Base-by-base conservation (phyloP, 2,329 filamentous ascomycete species). In the Torrubiellomyces zombiae region DNA sequence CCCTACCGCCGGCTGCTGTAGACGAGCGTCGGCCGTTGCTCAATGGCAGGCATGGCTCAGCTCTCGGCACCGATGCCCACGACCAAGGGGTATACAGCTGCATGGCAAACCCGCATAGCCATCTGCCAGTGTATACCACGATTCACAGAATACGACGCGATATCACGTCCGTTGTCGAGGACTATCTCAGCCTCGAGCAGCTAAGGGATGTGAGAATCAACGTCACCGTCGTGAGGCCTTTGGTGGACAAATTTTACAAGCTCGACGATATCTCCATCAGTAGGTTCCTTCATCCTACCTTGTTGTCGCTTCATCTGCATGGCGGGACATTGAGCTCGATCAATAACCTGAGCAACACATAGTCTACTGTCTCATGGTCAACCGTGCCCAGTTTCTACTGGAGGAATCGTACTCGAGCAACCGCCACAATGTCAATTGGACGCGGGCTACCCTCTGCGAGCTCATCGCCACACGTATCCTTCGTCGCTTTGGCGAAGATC, bases 351-450 rank as follows among this genome's bases (percentile, higher is more conserved):
- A 15, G 22, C 8, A 18, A 14, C n/a, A 18, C 19, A 20, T 38
- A 74, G 77, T 89, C 8, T 89, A 86, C 47, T 86, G 79, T 44
- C 55, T 91, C 31, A 63, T 91, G 13, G 79, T 89, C 35, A 89
- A 91, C 40, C 67, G 79, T 9, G 69, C 72, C 17, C 76, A 83
- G 42, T 89, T 89, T 39, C 57, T 85, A 14, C 65, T 75, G 28
- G 78, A 89, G 45, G 79, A 89, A 45, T 62, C 70, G 8, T 74
- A 76, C 39, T 65, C 79, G 39, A 67, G 68, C 38, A 80, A 82
- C 42, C 72, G 80, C 32, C 77, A 85, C 45, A 86, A 81, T 32
- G 79, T 89, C 32, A 75, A 81, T 44, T 71, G 71, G 32, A 82
- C 79, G 5, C 65, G 80, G 27, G 80, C 80, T 18, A 72, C 71